Evolutionary conservation across 495 filamentous ascomycete genomes (phyloP), one percentile per base, ranked within the genome.

Genomic region (Podospora comata): DNA sequence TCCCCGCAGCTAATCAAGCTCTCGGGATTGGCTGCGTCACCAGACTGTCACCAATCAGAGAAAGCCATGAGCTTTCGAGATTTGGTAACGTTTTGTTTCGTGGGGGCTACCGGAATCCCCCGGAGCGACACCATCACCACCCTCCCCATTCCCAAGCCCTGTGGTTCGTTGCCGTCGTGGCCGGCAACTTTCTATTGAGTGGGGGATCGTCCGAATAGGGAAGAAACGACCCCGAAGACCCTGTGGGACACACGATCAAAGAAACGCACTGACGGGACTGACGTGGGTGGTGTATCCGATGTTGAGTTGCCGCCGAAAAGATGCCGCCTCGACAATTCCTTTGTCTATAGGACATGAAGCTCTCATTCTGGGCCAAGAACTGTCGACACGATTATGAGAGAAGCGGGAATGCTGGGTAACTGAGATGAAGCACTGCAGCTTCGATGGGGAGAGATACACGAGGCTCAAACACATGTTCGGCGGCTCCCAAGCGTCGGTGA

Each of bases 41-140:
- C 30, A 57, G 28, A 39, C 32, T 6, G 18, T 34, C 26, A 16
- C 74, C 74, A 76, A 76, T 73, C 67, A 48, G 67, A 67, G 62
- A 39, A 71, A 66, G 62, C 26, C 39, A 69, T 77, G 66, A 77
- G 71, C 70, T 77, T 71, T 77, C 59, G 53, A 39, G 54, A 77
- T 77, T 75, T 72, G 73, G 70, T 77, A 77, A 77, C 27, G 27
- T 56, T 39, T 30, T 67, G 18, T 60, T 65, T 16, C 67, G 66
- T 75, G 73, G 75, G 73, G 74, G 66, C 2, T 16, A 44, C 60
- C 27, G 63, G 60, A 15, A 39, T 34, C n/a, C 34, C 34, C 20
- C 19, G 32, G 62, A 28, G 54, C 63, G 39, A 48, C 39, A 11
- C 39, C 39, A 48, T 34, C 26, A 66, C 63, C 39, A 11, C 39